Base-by-base conservation (phyloP, 2,329 filamentous ascomycete genomes). In the Colletotrichum truncatum region DNA sequence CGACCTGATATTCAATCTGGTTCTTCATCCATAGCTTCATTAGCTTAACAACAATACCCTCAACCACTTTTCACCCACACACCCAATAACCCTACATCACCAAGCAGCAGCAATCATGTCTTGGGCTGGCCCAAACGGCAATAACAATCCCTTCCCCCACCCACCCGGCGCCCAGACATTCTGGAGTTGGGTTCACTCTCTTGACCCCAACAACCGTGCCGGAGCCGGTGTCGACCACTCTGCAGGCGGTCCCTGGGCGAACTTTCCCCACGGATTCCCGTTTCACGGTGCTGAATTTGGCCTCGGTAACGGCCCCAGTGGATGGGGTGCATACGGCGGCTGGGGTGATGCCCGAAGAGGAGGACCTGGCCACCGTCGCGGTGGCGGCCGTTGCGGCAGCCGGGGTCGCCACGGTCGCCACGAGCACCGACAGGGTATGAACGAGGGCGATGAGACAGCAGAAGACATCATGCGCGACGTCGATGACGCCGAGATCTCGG, bases 211-310 rank as follows among this genome's bases (percentile, higher is more conserved):
- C 41, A 70, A 61, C 41, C 51, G 43, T 38, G 69, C 74, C 34
- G 78, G 80, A 41, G 72, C 73, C 16, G 78, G 80, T 48, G 76
- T 80, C 58, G 80, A 82, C 62, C 78, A 80, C 66, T 70, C 73
- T 36, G 46, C 70, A n/a, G n/a, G n/a, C 34, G 71, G 69, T 32
- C 60, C 71, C 28, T 69, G 68, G 59, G 67, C 54, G 39, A 59
- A 69, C 55, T 73, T 74, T 56, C 71, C 72, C 36, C 61, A 71
- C 1, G 76, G 76, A 23, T 80, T 80, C 56, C 76, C 78, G 26
- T 80, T 78, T 23, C 58, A 71, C 45, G 38, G 63, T 25, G 45
- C 70, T n/a, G 68, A 58, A 30, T 53, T 59, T 38, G 49, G 49
- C 10, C 43, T 61, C 21, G 57, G 60, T n/a, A n/a, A n/a, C 53